Evolutionary conservation across 140 eudicot genomes (phyloP).

Genomic region (Artemisia princeps): DNA sequence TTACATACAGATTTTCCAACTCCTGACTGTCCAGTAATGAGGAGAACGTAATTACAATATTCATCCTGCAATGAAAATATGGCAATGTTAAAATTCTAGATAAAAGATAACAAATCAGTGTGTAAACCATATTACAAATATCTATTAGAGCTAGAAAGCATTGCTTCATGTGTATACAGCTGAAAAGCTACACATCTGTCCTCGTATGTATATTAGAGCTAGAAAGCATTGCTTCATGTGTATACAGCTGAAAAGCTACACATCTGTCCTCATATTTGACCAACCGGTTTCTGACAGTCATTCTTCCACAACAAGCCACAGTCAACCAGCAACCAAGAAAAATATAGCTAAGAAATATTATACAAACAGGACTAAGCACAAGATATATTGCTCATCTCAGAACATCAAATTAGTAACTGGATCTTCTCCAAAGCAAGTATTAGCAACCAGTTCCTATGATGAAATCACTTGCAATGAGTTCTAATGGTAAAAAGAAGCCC

Average conservation of each 20-base stretch:
- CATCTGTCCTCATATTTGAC: not conserved
- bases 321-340: not conserved
- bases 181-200: not conserved
- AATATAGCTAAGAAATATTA: not conserved
- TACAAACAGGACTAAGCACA: not conserved
- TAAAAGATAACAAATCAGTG: conserved; percentile 2
- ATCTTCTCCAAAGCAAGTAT: too few species aligned
- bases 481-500: too few species aligned
- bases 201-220: not conserved
- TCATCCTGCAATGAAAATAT: conserved; percentile 37
- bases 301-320: not conserved
- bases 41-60: conserved; percentile 48
- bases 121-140: conserved; percentile 3
- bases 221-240: not conserved
- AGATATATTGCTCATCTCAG: not conserved
- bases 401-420: too few species aligned
- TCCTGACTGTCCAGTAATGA: conserved; percentile 84
- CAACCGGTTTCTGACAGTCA: too few species aligned
- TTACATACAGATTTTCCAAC: conserved; percentile 89
- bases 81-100: conserved; percentile 18
- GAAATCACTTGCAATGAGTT: too few species aligned
- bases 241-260: not conserved
- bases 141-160: not conserved
- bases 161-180: not conserved
- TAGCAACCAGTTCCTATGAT: too few species aligned